Evolutionary conservation across 1,139 yeast species (phyloP), one percentile per base, ranked within the genome.

Genomic region (Geotrichum carabidarum): DNA sequence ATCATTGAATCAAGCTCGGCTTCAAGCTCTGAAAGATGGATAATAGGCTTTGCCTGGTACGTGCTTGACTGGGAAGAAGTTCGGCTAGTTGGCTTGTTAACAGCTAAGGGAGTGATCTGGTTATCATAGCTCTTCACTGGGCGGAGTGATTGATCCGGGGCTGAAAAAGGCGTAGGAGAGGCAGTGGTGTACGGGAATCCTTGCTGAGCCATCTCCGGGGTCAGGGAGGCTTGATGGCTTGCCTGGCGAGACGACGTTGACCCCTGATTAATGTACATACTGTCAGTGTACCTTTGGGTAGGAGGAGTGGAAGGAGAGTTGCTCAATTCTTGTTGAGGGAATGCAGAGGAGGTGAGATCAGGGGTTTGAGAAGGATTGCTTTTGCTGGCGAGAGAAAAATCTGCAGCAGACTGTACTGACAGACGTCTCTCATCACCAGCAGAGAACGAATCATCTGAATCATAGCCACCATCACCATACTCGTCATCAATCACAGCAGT

Each of bases 381-480:
- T 12, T 31, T 11, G 6, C 15, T 17, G 8, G 15, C 14, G n/a
- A 12, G 32, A n/a, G 44, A 42, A 18, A 42, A 9, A 34, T 42
- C 44, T 37, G 40, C n/a, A 14, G 51, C 44, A 12, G 50, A 41
- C 15, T 42, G 36, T 12, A 53, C 53, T 2, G 56, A 50, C 18
- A 49, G 38, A 1, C 53, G 48, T 14, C 36, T 36, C 32, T 56
- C 58, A 37, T 56, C 58, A 11, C 56, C 56, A 8, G 41, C 45
- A 2, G 54, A 53, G 30, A 56, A 56, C 2, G 58, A 53, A 40
- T 50, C 55, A 32, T 56, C 58, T 17, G 58, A 55, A 8, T 49
- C 55, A 40, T 54, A 46, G 2, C 34, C 44, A 2, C 36, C 49
- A 43, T 51, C 51, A 22, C 32, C 49, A 17, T 44, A 43, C 17